Percentiles rank a stretch among this genome's conserved stretches.
Evolutionary conservation across 2,329 filamentous ascomycete genomes (phyloP).

Genomic region (Cercospora sesami): DNA sequence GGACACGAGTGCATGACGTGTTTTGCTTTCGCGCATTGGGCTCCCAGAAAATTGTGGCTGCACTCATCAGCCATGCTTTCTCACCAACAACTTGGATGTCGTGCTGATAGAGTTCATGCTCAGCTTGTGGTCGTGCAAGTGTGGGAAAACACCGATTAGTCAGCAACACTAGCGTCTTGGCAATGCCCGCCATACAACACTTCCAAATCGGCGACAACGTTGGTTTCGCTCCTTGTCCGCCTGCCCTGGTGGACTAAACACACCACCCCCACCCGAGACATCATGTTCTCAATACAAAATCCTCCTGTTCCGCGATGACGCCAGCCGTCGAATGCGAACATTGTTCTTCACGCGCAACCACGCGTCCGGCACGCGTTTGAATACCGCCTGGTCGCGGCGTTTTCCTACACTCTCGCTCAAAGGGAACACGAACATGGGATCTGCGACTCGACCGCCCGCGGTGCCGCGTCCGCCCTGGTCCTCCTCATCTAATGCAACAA

Average conservation of each 20-base stretch:
- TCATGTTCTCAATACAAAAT: neutral
- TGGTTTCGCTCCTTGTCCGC: neutral
- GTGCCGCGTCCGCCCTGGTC: neutral
- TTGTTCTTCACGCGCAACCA: neutral
- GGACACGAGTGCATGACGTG: no score
- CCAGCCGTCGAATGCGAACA: neutral
- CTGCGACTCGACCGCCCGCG: neutral
- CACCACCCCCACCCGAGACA: neutral
- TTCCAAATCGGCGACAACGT: neutral
- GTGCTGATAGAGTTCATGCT: no score
- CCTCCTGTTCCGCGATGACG: neutral
- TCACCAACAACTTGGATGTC: no score
- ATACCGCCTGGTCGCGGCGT: neutral
- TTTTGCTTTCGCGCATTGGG: no score
- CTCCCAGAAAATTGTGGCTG: no score
- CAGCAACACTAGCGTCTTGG: neutral
- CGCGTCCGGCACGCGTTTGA: neutral
- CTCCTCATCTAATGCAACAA: neutral
- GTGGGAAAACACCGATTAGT: neutral
- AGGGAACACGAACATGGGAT: neutral
- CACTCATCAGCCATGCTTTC: no score
- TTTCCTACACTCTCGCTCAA: neutral
- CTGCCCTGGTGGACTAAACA: neutral
- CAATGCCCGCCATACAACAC: neutral
- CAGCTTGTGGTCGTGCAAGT: no score